Base-by-base conservation (phyloP, 257 asterid genomes). In the Primulina tabacum region DNA sequence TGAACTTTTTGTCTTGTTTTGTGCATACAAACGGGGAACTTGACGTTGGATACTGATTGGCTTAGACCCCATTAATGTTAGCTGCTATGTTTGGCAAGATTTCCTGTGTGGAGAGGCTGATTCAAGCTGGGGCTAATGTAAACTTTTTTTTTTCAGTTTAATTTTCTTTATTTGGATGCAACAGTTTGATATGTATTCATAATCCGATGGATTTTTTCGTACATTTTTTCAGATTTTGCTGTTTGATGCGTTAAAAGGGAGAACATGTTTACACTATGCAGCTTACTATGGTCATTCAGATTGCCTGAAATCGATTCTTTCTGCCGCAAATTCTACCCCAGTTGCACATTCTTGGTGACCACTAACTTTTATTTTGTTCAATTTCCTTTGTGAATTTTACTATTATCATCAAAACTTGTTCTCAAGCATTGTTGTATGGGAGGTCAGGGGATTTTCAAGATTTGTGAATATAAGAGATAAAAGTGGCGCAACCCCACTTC, bases 211-310 rank as follows among this genome's bases (percentile, higher is more conserved):
- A 35, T 67, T 73, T 18, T 47, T 53, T 61, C 63, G 40, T 65
- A 20, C 4, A 29, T 63, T 63, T 10, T 76, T 60, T 28, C 85
- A 91, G 96, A 77, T 87, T 71, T 78, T 91, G 75, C 79, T 83
- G 86, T 91, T 91, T 77, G 97, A 90, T 82, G 72, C 92, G 71
- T 71, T 79, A 29, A 66, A 80, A 73, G 87, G 89, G 72, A 85
- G 95, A 72, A 90, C 95, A 33, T 88, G 96, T 67, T 70, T 90
- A 85, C 97, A 90, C 78, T 82, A 90, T 78, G 97, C 97, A 63
- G 92, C 96, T 68, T 85, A 85, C 76, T 81, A 87, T 79, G 97
- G 97, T 5, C 92, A 85, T 72, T 85, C 84, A 14, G 95, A 87
- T 65, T 90, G 95, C 83, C 87, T 90, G 55, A 81, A 82, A 57